phyloP scores from a whole-genome alignment of 1,284 basidiomycete species.

The Fistulinella cinereoalba region DNA sequence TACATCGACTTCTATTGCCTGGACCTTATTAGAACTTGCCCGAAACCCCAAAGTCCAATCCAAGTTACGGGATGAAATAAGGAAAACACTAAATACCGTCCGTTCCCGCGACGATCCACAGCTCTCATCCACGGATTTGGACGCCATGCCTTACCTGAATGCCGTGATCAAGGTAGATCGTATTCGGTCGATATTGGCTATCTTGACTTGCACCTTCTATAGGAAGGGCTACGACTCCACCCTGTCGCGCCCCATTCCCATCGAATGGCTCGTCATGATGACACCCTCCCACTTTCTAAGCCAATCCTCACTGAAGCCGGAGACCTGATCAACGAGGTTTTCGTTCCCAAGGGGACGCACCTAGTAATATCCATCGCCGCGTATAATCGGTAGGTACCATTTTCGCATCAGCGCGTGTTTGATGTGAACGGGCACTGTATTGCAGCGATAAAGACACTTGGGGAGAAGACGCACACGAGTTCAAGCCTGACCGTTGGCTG shows the following conservation, averaged over 20 bases:
- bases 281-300: constrained; percentile 44
- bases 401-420: neutral
- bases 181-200: too few species aligned
- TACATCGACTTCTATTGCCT: constrained; percentile 41
- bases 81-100: constrained; percentile 32
- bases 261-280: constrained; percentile 39
- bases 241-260: constrained; percentile 29
- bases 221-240: constrained; percentile 42
- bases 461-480: constrained; percentile 48
- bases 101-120: constrained; percentile 37
- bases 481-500: constrained; percentile 52
- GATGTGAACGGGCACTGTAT: neutral
- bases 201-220: neutral
- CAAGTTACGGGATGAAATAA: constrained; percentile 42
- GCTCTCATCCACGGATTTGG: constrained; percentile 44
- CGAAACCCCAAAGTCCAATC: constrained; percentile 37
- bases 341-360: constrained; percentile 35
- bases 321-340: constrained; percentile 34
- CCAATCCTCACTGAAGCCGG: constrained; percentile 39
- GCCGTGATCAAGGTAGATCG: constrained; percentile 49
- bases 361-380: constrained; percentile 34
- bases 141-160: constrained; percentile 48
- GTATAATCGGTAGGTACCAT: constrained; percentile 35
- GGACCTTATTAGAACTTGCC: constrained; percentile 43
- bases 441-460: constrained; percentile 43